Evolutionary conservation across 768 basidiomycete species (phyloP), one percentile per base, ranked within the genome.

Genomic region (Floccularia luteovirens): DNA sequence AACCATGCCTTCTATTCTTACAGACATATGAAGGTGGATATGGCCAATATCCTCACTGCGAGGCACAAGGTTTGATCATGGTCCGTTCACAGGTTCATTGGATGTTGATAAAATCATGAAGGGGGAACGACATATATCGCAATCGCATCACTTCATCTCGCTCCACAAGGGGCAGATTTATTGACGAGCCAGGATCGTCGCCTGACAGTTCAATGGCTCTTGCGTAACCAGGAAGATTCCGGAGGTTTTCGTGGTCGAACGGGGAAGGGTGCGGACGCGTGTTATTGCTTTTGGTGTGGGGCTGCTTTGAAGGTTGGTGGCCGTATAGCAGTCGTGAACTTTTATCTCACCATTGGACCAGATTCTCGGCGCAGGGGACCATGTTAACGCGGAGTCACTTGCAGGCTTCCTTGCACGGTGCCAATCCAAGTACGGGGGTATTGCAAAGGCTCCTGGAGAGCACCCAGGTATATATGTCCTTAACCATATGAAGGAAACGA

Each of bases 231-330:
- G 54, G 66, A 74, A 33, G 44, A 51, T 0, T 67, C 68, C 0
- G 90, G 90, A 0, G 94, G 94, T 0, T 96, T 91, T 54, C 67
- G 83, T 48, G 94, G 94, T 2, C 73, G 94, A 17, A 90, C 90
- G 1, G 82, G 79, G 43, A 99, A 99, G 62, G 67, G 72, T 3
- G 75, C 84, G 4, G 94, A 98, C 47, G 88, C 91, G 2, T 99
- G 94, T 57, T 99, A 99, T 59, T 89, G 87, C 47, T 98, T 96
- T 59, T 99, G 94, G 94, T 85, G 84, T 49, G 83, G 88, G 2
- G 92, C 81, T 6, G 70, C 88, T 0, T 59, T 97, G 7, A 60
- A 74, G 53, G 93, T 93, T 46, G 38, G 75, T 56, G 27, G 17
- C 21, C 24, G 21, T 27, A 36, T 36, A n/a, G 14, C 28, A 4